Evolutionary conservation across 2,329 filamentous ascomycete genomes (phyloP), one percentile per base, ranked within the genome.

Genomic region (Penicillium brevicompactum): DNA sequence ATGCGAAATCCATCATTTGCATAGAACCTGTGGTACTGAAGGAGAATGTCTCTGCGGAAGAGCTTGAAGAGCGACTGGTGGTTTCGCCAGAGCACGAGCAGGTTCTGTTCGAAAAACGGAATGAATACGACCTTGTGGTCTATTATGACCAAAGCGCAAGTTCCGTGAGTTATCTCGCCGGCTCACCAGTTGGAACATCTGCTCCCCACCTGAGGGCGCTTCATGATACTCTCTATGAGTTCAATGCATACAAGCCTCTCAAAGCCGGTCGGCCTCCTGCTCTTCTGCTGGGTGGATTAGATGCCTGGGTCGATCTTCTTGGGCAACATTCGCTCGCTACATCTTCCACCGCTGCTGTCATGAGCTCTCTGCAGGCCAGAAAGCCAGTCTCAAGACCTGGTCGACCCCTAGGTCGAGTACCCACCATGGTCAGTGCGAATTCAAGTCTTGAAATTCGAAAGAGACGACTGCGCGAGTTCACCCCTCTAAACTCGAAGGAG

Each of bases 291-390:
- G 94, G 94, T 16, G 94, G 94, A 0, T 73, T 99, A 10, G 86
- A 92, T 63, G 90, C 91, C 4, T 99, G 94, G 94, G 77, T 86
- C 16, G 88, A 94, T 65, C 75, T 94, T n/a, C 81, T 96, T 65
- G 93, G 94, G 2, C 76, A 79, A 11, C 82, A 86, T 50, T 87
- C 88, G 1, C 77, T 89, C 46, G 78, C 80, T 46, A 80, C 79
- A 21, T 84, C 84, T 3, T 77, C 80, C 22, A 87, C 84, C 2
- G 78, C 81, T 22, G 76, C 79, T 13, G 69, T 79, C 30, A 75
- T 81, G 54, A 75, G 77, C 4, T 77, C 74, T 10, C 67, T 80
- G 65, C 69, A 77, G 51, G 57, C 70, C 46, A 73, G 74, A 51
- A 68, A 62, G 30, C 67, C 67, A 3, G 53, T 72, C 11, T 63